phyloP scores from a whole-genome alignment of 306 rosid genomes.

The Sesbania bispinosa region DNA sequence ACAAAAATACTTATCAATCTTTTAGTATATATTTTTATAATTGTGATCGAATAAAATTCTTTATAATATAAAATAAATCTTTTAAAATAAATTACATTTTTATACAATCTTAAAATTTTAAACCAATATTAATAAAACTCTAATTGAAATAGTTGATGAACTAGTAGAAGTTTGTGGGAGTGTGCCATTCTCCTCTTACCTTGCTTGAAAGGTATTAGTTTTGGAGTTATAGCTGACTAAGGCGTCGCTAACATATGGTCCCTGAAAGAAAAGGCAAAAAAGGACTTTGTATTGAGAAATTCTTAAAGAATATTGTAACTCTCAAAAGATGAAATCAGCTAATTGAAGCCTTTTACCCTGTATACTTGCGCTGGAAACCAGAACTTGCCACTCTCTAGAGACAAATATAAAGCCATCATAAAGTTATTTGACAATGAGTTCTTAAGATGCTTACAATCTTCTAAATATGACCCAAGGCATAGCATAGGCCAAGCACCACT shows the following conservation, averaged over 20 bases:
- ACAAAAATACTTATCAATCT: too few relatives aligned
- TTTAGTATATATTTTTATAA: too few relatives aligned
- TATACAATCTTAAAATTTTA: too few relatives aligned
- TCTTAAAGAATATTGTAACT: background rate
- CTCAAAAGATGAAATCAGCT: background rate
- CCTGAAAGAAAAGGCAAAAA: constrained; percentile 52
- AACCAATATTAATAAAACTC: too few relatives aligned
- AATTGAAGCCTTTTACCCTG: constrained; percentile 35
- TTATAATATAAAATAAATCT: too few relatives aligned
- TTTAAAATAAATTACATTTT: too few relatives aligned
- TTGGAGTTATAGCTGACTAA: constrained; percentile 49
- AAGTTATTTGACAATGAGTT: constrained; percentile 30
- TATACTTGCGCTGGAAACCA: constrained; percentile 85
- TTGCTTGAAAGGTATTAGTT: constrained; percentile 56
- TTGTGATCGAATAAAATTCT: too few relatives aligned
- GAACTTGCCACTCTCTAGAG: constrained; percentile 54
- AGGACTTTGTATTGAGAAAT: background rate
- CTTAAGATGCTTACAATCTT: constrained; percentile 17
- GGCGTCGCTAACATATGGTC: constrained; percentile 36
- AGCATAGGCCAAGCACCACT: constrained; percentile 31
- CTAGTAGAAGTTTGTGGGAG: too few relatives aligned
- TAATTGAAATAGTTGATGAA: too few relatives aligned
- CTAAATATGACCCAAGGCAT: constrained; percentile 36
- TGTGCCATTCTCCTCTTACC: constrained; percentile 49
- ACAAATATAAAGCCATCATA: constrained; percentile 52